Evolutionary conservation across 1,139 yeast genomes (phyloP).

Genomic region (Blastobotrys serpentis): DNA sequence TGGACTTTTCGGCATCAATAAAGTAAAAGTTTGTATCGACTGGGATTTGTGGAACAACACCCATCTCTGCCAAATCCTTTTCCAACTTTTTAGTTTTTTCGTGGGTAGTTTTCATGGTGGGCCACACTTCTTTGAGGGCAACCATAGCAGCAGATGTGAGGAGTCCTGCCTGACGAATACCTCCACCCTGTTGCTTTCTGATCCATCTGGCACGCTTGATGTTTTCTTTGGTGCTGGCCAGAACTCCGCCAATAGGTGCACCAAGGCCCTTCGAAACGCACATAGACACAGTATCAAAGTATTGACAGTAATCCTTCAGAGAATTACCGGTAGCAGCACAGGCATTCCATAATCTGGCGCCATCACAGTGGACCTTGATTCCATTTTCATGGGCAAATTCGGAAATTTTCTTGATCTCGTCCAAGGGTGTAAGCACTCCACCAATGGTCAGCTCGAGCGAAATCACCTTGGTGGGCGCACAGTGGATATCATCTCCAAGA

Average conservation of each 20-base stretch:
- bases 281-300: slow-evolving; percentile 81
- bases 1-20: slow-evolving; percentile 58
- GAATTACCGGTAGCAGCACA: slow-evolving; percentile 67
- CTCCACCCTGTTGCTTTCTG: slow-evolving; percentile 91
- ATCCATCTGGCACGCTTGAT: slow-evolving; percentile 78
- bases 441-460: slow-evolving; percentile 82
- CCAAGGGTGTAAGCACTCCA: slow-evolving; percentile 78
- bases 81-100: slow-evolving; percentile 65
- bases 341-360: slow-evolving; percentile 92
- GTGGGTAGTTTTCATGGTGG: slow-evolving; percentile 58
- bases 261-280: slow-evolving; percentile 88
- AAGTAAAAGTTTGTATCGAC: slow-evolving; percentile 84
- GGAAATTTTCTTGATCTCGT: slow-evolving; percentile 69
- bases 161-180: slow-evolving; percentile 83
- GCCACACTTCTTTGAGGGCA: slow-evolving; percentile 72
- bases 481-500: slow-evolving; percentile 78
- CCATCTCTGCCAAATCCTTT: slow-evolving; percentile 53
- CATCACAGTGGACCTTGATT: slow-evolving; percentile 76
- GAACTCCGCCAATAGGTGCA: slow-evolving; percentile 87
- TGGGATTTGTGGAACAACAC: slow-evolving; percentile 64
- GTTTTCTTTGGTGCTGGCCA: slow-evolving; percentile 63
- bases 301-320: slow-evolving; percentile 64
- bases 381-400: slow-evolving; percentile 63
- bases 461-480: slow-evolving; percentile 82
- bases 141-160: slow-evolving; percentile 73